Percentiles rank a stretch among this genome's conserved stretches.
Conservation (phyloP, 2,329 filamentous ascomycete genomes). For the Blumeriella jaapii region DNA sequence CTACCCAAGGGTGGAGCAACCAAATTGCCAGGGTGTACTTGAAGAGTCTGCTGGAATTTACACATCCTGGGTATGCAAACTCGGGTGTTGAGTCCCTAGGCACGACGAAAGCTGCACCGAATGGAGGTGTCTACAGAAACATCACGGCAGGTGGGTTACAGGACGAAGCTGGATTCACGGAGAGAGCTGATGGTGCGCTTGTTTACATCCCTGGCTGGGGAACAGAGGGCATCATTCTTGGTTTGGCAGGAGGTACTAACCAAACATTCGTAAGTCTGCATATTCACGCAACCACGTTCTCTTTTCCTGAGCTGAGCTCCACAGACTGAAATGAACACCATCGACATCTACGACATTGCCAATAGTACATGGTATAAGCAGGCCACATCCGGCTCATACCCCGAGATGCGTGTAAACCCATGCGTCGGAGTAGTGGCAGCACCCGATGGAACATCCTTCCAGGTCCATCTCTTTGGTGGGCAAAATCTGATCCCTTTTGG, state of each 20-base stretch:
- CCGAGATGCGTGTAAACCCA: constrained; percentile 57
- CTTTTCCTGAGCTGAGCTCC: no score
- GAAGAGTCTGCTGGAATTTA: constrained; percentile 65
- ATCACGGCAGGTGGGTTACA: constrained; percentile 63
- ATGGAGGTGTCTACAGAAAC: constrained; percentile 57
- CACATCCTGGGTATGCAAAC: constrained; percentile 59
- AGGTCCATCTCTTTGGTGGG: constrained; percentile 69
- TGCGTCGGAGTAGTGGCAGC: constrained; percentile 59
- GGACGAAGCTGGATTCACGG: constrained; percentile 52
- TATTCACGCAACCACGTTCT: constrained; percentile 21
- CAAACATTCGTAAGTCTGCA: constrained; percentile 45
- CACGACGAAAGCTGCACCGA: constrained; percentile 42
- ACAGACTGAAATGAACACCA: constrained; percentile 48
- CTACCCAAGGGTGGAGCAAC: constrained; percentile 53
- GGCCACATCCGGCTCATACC: constrained; percentile 50
- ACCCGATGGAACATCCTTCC: constrained; percentile 62
- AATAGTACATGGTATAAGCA: constrained; percentile 65
- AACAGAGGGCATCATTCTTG: constrained; percentile 56
- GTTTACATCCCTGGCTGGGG: constrained; percentile 68
- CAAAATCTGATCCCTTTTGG: constrained; percentile 58
- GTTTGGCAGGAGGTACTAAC: constrained; percentile 60
- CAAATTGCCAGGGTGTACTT: constrained; percentile 54
- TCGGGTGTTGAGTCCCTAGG: constrained; percentile 45
- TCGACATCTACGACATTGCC: constrained; percentile 70
- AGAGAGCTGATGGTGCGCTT: constrained; percentile 61